phyloP scores from a whole-genome alignment of 2,329 filamentous ascomycete species.

The Colletotrichum orchidophilum region DNA sequence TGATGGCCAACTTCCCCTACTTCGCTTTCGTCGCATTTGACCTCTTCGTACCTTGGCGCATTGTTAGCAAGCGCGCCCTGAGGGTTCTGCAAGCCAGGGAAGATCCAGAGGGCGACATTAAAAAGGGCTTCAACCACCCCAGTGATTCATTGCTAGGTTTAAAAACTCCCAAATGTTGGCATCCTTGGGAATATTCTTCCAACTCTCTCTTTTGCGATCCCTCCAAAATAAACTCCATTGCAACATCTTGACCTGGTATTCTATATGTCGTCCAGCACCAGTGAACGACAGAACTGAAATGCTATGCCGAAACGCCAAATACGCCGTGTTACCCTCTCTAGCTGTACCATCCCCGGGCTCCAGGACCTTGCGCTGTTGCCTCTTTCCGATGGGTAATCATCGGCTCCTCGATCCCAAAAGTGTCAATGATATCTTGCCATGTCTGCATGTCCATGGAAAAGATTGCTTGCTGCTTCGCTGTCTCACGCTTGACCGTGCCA shows the following conservation, averaged over 20 bases:
- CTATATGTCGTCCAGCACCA: background rate
- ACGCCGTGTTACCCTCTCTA: conserved; percentile 41
- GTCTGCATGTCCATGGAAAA: conserved; percentile 86
- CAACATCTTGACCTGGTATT: background rate
- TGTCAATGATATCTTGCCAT: conserved; percentile 81
- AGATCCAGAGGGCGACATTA: background rate
- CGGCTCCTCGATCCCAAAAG: conserved; percentile 78
- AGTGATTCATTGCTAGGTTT: background rate
- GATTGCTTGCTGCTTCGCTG: conserved; percentile 83
- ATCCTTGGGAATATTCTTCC: background rate
- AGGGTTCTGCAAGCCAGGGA: background rate
- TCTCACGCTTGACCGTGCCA: conserved; percentile 54
- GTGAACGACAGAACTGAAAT: background rate
- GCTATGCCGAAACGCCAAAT: background rate
- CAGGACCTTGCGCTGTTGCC: conserved; percentile 59
- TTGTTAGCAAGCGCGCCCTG: background rate
- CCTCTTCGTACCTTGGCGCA: background rate
- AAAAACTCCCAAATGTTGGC: background rate
- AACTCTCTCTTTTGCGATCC: background rate
- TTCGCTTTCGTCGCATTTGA: background rate
- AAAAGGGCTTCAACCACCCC: background rate
- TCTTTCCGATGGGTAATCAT: conserved; percentile 87
- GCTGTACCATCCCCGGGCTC: conserved; percentile 73
- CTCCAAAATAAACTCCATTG: background rate
- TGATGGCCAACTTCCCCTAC: background rate